phyloP scores from a whole-genome alignment of 768 basidiomycete species.

The Daedaleopsis nitida region DNA sequence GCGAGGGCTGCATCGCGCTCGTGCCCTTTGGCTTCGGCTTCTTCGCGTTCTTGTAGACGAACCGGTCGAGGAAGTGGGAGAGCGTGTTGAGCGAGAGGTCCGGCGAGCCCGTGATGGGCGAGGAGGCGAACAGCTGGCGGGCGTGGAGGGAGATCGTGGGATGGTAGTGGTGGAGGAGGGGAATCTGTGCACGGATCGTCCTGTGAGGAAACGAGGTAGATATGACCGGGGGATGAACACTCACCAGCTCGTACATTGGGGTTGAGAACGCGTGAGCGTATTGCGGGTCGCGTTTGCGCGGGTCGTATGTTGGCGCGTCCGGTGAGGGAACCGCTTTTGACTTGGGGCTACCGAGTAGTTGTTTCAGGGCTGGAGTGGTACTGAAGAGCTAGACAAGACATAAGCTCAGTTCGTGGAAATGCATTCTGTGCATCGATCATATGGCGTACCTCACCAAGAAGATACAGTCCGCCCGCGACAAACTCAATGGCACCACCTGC shows the following conservation, averaged over 20 bases:
- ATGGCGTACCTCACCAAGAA: conserved; percentile 84
- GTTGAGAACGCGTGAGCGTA: conserved; percentile 79
- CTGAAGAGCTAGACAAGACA: conserved; percentile 47
- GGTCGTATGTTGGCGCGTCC: conserved; percentile 59
- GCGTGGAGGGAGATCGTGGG: conserved; percentile 88
- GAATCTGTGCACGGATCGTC: conserved; percentile 37
- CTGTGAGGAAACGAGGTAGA: not conserved
- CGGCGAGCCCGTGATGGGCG: conserved; percentile 77
- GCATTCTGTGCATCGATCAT: not conserved
- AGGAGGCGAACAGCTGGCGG: conserved; percentile 70
- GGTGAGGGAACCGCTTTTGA: conserved; percentile 1
- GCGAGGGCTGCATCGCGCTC: conserved; percentile 95
- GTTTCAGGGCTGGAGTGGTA: conserved; percentile 46
- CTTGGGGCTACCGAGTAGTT: conserved; percentile 39
- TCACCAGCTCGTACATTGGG: conserved; percentile 89
- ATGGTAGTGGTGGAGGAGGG: conserved; percentile 85
- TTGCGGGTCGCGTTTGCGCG: conserved; percentile 87
- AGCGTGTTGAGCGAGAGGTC: conserved; percentile 94
- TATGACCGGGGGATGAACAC: conserved; percentile 28
- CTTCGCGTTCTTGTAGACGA: conserved; percentile 97
- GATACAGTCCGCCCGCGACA: conserved; percentile 82
- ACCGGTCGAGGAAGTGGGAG: conserved; percentile 93
- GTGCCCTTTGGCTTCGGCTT: conserved; percentile 69
- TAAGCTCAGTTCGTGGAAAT: not conserved
- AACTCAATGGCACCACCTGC: conserved; percentile 82